Base-by-base conservation (phyloP, 1,139 yeast genomes). In the Yamadazyma triangularis region DNA sequence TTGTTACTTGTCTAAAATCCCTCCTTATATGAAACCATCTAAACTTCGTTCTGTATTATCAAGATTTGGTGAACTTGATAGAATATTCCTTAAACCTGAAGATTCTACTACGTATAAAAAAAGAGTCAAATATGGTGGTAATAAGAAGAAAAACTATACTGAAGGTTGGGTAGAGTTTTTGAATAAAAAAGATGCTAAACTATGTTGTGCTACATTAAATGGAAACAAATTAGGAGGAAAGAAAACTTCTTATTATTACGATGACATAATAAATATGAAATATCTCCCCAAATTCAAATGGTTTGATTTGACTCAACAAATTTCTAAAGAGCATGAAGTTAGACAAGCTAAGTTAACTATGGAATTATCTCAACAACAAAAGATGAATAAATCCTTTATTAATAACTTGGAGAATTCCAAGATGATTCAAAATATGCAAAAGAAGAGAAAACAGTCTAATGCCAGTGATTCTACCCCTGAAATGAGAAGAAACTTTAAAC, bases 91-190 rank as follows among this genome's bases (percentile, higher is more conserved):
- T 40, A 84, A 87, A 42, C 95, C 95, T 7, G 99, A 91, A 57
- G 87, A 83, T 42, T 70, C 79, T 8, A 64, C 73, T 16, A 67
- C 68, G 8, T 70, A 87, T 47, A 77, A 75, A 30, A 71, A 73
- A 34, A 66, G 98, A 48, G 79, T 85, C 12, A 84, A 83, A 46
- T 75, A 77, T 41, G 97, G 97, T 11, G 98, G 98, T n/a, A 93
- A 91, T 56, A 88, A 87, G 58, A 89, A 89, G 60, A 73, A 73
- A 51, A 82, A 75, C 56, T 93, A 75, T 51, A 85, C 84, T 12
- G 98, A 93, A 64, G 99, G 98, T 6, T 91, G 99, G 99, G 93
- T 86, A 6, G 99, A 91, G 58, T 93, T 86, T 58, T 63, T 72
- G 12, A 75, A 77, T 49, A 91, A 91, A 53, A 74, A 73, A 45